phyloP scores from a whole-genome alignment of 305 asterid species.

The Solanum hybrid region DNA sequence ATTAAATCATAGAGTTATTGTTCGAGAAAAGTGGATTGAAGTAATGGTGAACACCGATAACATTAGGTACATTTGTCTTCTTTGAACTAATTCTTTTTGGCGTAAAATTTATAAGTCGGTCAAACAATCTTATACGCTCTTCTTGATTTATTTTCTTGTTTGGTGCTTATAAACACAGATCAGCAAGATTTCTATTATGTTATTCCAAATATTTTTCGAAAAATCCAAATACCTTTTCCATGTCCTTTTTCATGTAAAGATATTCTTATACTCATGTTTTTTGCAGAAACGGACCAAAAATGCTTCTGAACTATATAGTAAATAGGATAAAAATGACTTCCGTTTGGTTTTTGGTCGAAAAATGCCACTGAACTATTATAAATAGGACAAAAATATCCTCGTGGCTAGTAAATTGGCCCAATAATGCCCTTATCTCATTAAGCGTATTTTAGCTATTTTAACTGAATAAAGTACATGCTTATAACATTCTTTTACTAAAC shows the following conservation, averaged over 20 bases:
- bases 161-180: neutral
- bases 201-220: neutral
- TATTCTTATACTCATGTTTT: neutral
- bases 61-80: conserved; percentile 34
- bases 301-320: neutral
- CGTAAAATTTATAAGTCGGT: neutral
- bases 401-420: neutral
- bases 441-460: neutral
- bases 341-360: neutral
- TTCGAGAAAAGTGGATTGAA: conserved; percentile 63
- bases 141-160: neutral
- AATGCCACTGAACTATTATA: neutral
- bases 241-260: neutral
- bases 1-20: conserved; percentile 38
- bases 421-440: neutral
- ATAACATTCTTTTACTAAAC: neutral
- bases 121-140: neutral
- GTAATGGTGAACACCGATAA: conserved; percentile 61
- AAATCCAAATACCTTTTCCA: neutral
- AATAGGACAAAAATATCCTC: neutral
- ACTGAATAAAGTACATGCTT: neutral
- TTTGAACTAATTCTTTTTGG: neutral
- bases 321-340: neutral
- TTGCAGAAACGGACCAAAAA: neutral
- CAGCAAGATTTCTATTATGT: neutral